Evolutionary conservation across 306 rosid species (phyloP).

Genomic region (Vigna hirtella): DNA sequence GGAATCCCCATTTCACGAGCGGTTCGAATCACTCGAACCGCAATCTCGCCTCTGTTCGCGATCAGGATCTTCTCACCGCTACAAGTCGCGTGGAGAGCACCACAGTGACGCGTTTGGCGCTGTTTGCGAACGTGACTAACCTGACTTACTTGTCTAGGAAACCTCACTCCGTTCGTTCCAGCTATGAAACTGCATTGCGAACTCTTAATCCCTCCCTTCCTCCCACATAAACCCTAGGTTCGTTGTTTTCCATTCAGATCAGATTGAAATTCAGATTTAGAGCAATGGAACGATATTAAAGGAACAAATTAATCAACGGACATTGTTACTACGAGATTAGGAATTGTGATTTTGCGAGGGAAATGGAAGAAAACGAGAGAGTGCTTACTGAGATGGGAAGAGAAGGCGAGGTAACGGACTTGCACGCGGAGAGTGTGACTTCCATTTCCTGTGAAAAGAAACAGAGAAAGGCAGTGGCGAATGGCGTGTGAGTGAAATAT

Average conservation of each 20-base stretch:
- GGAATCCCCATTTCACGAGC: conserved; percentile 99
- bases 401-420: conserved; percentile 60
- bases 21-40: conserved; percentile 93
- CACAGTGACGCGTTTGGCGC: conserved; percentile 45
- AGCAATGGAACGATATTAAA: neutral
- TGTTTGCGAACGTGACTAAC: conserved; percentile 37
- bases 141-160: conserved; percentile 61
- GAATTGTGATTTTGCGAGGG: neutral
- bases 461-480: neutral
- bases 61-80: conserved; percentile 74
- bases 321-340: neutral
- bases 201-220: conserved; percentile 59
- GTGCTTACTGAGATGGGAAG: conserved; percentile 63
- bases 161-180: conserved; percentile 55
- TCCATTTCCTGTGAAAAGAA: conserved; percentile 60
- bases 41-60: conserved; percentile 96
- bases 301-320: neutral
- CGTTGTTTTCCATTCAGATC: conserved; percentile 5
- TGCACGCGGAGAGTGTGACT: conserved; percentile 71
- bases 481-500: neutral
- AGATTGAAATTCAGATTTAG: neutral
- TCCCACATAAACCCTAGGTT: conserved; percentile 64
- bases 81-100: conserved; percentile 63
- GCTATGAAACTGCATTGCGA: conserved; percentile 75
- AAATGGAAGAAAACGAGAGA: neutral